Percentiles rank a stretch among this genome's conserved stretches.
Conservation (phyloP, 2,329 filamentous ascomycete genomes). For the Tolypocladium inflatum region DNA sequence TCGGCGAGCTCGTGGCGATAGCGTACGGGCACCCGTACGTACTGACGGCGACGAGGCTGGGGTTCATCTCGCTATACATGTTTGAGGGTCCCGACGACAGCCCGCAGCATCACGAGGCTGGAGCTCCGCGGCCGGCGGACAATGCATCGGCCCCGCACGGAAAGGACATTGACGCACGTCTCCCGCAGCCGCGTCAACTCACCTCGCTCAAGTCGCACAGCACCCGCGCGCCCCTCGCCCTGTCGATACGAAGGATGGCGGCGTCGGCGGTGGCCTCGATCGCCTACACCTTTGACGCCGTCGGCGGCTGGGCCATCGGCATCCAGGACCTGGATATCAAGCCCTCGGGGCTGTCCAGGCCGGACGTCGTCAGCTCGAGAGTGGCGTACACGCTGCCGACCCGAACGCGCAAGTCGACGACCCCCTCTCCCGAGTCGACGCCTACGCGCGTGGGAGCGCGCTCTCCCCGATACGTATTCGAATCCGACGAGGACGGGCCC, state of each 20-base stretch:
- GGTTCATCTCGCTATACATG: slow-evolving; percentile 67
- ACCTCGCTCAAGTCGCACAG: slow-evolving; percentile 75
- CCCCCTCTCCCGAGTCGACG: slow-evolving; percentile 7
- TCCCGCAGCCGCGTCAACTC: slow-evolving; percentile 39
- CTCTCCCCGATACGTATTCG: slow-evolving; percentile 2
- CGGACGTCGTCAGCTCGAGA: slow-evolving; percentile 23
- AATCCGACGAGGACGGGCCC: slow-evolving; percentile 32
- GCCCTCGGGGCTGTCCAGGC: slow-evolving; percentile 14
- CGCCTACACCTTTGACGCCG: slow-evolving; percentile 72
- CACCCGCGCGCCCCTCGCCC: slow-evolving; percentile 64
- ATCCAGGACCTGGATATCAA: slow-evolving; percentile 77
- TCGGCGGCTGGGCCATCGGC: slow-evolving; percentile 78
- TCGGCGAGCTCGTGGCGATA: slow-evolving; percentile 58
- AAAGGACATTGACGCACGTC: not conserved
- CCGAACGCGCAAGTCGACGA: slow-evolving; percentile 11
- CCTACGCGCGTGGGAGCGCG: slow-evolving; percentile 4
- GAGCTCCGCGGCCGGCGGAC: not conserved
- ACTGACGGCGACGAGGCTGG: slow-evolving; percentile 65
- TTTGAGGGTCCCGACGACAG: slow-evolving; percentile 30
- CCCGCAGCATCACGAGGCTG: not conserved
- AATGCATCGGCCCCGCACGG: not conserved
- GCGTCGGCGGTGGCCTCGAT: slow-evolving; percentile 68
- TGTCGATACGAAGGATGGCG: slow-evolving; percentile 66
- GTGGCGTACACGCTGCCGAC: slow-evolving; percentile 26
- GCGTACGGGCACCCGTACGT: slow-evolving; percentile 69